These are phyloP conservation scores for Xylaria intraflava DNA, from an alignment of 495 filamentous ascomycete genomes.

Conservation along the genomic window DNA sequence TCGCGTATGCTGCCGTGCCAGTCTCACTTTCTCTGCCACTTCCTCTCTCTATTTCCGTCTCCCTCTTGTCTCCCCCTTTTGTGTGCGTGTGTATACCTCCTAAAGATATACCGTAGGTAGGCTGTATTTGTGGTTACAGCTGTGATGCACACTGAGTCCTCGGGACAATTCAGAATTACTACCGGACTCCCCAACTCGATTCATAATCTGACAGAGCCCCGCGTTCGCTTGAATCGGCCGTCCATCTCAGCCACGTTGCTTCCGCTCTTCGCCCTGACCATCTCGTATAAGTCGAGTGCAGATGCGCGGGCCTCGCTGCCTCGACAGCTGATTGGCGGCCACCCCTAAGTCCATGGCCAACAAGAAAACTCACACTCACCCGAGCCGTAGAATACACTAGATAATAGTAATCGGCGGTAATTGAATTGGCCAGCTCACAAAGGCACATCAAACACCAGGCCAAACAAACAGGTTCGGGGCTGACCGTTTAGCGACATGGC, in stretches of 20 bases:
- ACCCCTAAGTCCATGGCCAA: not conserved
- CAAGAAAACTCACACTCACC: not conserved
- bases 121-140: too few species aligned
- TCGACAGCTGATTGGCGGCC: conserved; percentile 5
- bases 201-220: too few species aligned
- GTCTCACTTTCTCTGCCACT: not conserved
- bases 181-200: too few species aligned
- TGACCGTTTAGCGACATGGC: too few species aligned
- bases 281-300: conserved; percentile 10
- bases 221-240: conserved; percentile 1
- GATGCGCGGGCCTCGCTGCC: conserved; percentile 1
- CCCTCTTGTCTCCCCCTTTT: not conserved
- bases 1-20: not conserved
- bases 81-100: not conserved
- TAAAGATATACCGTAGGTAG: too few species aligned
- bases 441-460: not conserved
- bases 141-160: not conserved
- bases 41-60: not conserved
- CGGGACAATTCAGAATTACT: too few species aligned
- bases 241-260: conserved; percentile 10
- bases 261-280: not conserved
- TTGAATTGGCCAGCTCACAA: not conserved
- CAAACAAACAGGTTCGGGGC: too few species aligned
- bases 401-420: not conserved
- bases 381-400: not conserved